Evolutionary conservation across 2,329 filamentous ascomycete species (phyloP), one percentile per base, ranked within the genome.

Genomic region (Ramularia endophylla): DNA sequence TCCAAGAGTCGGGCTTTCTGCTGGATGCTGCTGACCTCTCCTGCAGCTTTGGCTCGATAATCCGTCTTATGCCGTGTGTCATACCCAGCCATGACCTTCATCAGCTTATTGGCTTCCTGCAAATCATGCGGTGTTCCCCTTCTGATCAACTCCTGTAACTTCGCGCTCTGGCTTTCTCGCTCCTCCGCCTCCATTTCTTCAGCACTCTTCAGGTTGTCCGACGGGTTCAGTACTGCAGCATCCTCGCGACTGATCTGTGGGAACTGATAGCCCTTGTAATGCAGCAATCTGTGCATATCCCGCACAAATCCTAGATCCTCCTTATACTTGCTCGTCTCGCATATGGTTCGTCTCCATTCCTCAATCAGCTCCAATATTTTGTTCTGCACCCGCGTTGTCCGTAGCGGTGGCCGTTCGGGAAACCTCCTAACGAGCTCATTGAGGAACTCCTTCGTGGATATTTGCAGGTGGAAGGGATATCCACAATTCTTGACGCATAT

Each of bases 401-500:
- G 85, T 47, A 92, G 75, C 2, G 90, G 88, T 33, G 92, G 92
- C 17, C 90, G 78, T 68, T 98, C 92, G 35, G 92, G 92, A 59
- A 98, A 98, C 52, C 92, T 80, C 53, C 92, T 82, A 47, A 98
- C 92, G 46, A 98, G 81, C 71, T 98, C 92, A 68, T 98, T 98
- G 57, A 98, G 80, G 58, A 98, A 98, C 60, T 98, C 92, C 66
- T 98, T 98, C 54, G 92, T 97, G 66, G 86, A 89, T 62, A 98
- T 95, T 67, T 98, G 92, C 44, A 98, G 80, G 62, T 98, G 92
- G 67, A 98, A 98, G 1, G 92, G 89, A 64, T 98, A 98, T 57
- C 92, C 92, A 75, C 92, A 98, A 70, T 98, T 98, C 74, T 98
- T 98, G 67, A 97, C 92, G 67, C 92, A 97, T 50, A 97, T 97